phyloP scores from a whole-genome alignment of 805 yeast genomes.

The Diddensiella transvaalensis region DNA sequence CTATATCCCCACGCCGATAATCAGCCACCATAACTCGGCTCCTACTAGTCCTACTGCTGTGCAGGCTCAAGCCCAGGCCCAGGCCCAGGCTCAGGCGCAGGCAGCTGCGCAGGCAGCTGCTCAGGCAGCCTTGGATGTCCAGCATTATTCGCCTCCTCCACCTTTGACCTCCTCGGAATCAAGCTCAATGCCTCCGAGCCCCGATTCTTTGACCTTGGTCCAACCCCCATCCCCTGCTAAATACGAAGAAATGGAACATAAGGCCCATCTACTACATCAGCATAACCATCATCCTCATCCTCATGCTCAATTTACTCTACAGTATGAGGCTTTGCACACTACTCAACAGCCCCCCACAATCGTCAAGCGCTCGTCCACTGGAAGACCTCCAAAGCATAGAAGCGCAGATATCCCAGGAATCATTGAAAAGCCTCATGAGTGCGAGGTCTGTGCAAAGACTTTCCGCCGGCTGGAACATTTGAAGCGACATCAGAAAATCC shows the following conservation, averaged over 20 bases:
- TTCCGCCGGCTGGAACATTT: conserved; percentile 42
- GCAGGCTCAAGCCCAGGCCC: conserved; percentile 1
- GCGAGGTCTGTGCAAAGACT: conserved; percentile 35
- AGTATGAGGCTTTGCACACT: background rate
- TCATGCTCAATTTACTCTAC: background rate
- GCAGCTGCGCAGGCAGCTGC: conserved; percentile 22
- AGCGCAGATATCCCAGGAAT: background rate
- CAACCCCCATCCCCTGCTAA: conserved; percentile 4
- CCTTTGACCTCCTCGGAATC: conserved; percentile 13
- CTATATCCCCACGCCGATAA: conserved; percentile 15
- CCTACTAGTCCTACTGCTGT: conserved; percentile 1
- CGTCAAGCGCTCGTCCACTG: background rate
- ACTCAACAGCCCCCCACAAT: background rate
- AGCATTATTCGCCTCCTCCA: conserved; percentile 17
- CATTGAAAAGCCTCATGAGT: conserved; percentile 21
- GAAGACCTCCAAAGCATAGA: background rate
- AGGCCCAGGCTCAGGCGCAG: conserved; percentile 7
- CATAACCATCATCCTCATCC: background rate
- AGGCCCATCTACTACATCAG: background rate
- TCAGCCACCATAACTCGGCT: background rate
- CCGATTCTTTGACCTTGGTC: conserved; percentile 9
- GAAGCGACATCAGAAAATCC: conserved; percentile 63
- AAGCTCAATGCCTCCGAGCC: conserved; percentile 16
- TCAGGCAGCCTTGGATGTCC: conserved; percentile 19
- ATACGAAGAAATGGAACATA: conserved; percentile 3